Base-by-base conservation (phyloP, 2,329 filamentous ascomycete genomes). In the Thielaviopsis populi region DNA sequence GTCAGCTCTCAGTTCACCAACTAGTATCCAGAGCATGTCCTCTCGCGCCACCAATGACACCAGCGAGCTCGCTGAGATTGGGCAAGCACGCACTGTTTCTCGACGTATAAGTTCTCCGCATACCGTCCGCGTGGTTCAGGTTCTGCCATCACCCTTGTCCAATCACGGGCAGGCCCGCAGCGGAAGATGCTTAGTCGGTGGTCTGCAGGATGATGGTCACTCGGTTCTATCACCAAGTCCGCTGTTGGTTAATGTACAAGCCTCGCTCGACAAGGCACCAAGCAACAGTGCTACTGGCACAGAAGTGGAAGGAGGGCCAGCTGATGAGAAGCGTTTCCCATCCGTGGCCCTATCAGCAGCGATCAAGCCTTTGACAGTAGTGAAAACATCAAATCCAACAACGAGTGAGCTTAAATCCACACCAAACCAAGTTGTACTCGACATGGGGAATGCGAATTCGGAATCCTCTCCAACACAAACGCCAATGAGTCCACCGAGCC, bases 21-120 rank as follows among this genome's bases (percentile, higher is more conserved):
- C 48, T 19, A 61, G 59, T n/a, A 37, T 61, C 30, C 50, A 56
- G 33, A 56, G 50, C 17, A 56, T 56, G 50, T 56, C 50, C 13
- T 56, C 50, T 30, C 50, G 50, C 27, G 50, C 50, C 2, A 56
- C 50, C 7, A 56, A 33, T 33, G 50, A 56, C 24, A 33, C 50
- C 8, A 33, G 27, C n/a, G 50, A 56, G 50, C 24, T 56, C n/a
- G 6, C 46, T 56, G 59, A 61, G 59, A 30, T 61, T 33, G 40
- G 59, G 6, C 59, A 61, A 19, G 27, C 58, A 1, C 40, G 66
- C 5, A 66, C 67, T 1, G 56, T 65, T 53, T 1, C 61, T 66
- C 1, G 50, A 17, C 50, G 50, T n/a, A n/a, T 56, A 17, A 56
- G 50, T 17, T 17, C 62, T 62, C 7, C 62, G 41, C 22, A 48